phyloP scores from a whole-genome alignment of 2,329 filamentous ascomycete species.

The Sarocladium kiliense region DNA sequence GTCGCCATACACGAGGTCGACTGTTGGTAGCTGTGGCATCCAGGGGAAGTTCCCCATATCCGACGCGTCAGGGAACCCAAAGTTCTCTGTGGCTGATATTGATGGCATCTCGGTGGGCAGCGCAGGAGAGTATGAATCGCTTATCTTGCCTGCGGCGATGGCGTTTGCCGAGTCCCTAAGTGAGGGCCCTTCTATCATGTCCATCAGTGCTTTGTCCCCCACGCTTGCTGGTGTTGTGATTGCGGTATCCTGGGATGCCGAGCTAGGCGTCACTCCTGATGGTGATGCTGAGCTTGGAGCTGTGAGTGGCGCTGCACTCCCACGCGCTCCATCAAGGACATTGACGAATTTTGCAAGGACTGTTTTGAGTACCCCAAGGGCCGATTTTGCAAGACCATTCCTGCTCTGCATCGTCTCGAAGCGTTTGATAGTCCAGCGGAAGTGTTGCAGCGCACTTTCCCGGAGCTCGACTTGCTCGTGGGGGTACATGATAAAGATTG shows the following conservation, averaged over 20 bases:
- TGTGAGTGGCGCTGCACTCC: background rate
- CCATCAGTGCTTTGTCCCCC: conserved; percentile 2
- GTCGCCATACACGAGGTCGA: conserved; percentile 1
- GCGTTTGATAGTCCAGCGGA: conserved; percentile 53
- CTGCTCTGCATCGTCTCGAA: conserved; percentile 51
- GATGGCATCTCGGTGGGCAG: background rate
- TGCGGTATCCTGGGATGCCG: background rate
- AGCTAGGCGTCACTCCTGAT: conserved; percentile 8
- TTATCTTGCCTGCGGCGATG: background rate
- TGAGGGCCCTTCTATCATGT: conserved; percentile 1
- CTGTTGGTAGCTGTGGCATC: background rate
- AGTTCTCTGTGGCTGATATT: background rate
- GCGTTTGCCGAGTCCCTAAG: background rate
- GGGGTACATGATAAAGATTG: conserved; percentile 57
- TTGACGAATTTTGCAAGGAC: conserved; percentile 50
- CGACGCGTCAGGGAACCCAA: background rate
- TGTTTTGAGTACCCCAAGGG: conserved; percentile 49
- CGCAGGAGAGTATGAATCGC: background rate
- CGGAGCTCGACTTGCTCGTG: conserved; percentile 17
- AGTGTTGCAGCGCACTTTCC: conserved; percentile 46
- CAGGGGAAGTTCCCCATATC: background rate
- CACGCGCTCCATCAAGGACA: conserved; percentile 29
- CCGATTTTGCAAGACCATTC: conserved; percentile 49
- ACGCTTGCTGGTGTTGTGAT: background rate
- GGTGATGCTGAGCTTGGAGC: conserved; percentile 13